Conservation (phyloP, 139 green algal species). For the Mychonastes homosphaera region DNA sequence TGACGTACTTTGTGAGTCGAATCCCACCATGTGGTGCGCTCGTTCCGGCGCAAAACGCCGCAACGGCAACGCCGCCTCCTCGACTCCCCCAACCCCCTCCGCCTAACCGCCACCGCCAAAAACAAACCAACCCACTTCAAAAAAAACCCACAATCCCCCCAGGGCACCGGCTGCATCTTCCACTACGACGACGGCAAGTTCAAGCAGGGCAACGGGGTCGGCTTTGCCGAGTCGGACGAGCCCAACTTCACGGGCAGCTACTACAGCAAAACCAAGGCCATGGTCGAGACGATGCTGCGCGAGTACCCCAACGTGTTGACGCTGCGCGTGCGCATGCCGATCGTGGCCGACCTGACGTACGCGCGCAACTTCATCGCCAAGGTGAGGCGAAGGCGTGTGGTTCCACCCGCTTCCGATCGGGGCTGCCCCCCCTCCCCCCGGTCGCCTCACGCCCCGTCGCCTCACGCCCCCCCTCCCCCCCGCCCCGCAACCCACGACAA, state of each 20-base stretch:
- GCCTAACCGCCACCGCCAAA: no score
- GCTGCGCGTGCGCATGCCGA: slow-evolving; percentile 94
- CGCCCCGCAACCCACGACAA: background rate
- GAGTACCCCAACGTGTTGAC: slow-evolving; percentile 87
- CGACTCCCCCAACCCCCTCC: no score
- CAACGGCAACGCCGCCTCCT: no score
- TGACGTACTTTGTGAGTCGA: no score
- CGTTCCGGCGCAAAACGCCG: no score
- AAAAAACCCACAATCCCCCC: background rate
- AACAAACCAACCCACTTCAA: no score
- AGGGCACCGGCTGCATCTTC: slow-evolving; percentile 93
- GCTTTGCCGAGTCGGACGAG: slow-evolving; percentile 88
- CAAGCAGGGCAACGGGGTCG: slow-evolving; percentile 57
- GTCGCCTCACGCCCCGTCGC: background rate
- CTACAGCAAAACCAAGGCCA: slow-evolving; percentile 93
- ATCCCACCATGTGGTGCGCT: no score
- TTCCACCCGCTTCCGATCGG: no score
- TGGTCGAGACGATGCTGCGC: slow-evolving; percentile 81
- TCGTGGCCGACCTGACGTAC: slow-evolving; percentile 79
- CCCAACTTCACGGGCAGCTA: slow-evolving; percentile 96
- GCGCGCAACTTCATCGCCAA: slow-evolving; percentile 98
- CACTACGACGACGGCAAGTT: slow-evolving; percentile 89
- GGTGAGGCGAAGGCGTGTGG: no score
- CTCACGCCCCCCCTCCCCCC: no score
- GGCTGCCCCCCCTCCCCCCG: no score